These are phyloP conservation scores for Oryza punctata DNA, from an alignment of 176 grass and related monocot genomes.

Conservation along the genomic window DNA sequence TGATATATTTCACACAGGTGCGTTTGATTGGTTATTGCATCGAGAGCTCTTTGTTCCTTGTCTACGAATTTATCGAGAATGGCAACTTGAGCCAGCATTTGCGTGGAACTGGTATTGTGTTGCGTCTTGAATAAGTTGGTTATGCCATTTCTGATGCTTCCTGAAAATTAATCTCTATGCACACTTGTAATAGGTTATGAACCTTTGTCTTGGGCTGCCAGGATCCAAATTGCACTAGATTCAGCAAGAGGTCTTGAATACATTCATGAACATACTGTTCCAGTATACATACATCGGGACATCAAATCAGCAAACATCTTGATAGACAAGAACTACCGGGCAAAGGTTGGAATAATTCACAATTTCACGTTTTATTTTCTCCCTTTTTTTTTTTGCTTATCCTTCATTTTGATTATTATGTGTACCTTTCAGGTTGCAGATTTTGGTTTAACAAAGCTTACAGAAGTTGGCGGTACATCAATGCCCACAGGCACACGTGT, in stretches of 20 bases:
- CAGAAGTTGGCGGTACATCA: slow-evolving; percentile 72
- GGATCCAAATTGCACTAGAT: slow-evolving; percentile 94
- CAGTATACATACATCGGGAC: slow-evolving; percentile 94
- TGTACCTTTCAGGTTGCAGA: slow-evolving; percentile 77
- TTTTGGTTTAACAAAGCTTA: slow-evolving; percentile 93
- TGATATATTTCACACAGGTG: slow-evolving; percentile 53
- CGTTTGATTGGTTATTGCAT: slow-evolving; percentile 93
- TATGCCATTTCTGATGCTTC: slow-evolving; percentile 35
- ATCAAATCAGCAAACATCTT: slow-evolving; percentile 98
- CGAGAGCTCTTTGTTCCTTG: slow-evolving; percentile 83
- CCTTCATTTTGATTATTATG: slow-evolving; percentile 22
- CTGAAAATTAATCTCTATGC: slow-evolving; percentile 34
- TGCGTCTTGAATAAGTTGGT: not conserved
- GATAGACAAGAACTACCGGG: slow-evolving; percentile 88
- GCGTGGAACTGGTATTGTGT: slow-evolving; percentile 65
- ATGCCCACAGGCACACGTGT: slow-evolving; percentile 48
- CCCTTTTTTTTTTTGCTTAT: not conserved
- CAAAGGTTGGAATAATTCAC: slow-evolving; percentile 62
- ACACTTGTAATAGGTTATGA: slow-evolving; percentile 51
- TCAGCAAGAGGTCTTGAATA: slow-evolving; percentile 98
- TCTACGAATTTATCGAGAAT: slow-evolving; percentile 95
- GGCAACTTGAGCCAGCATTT: slow-evolving; percentile 90
- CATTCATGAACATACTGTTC: slow-evolving; percentile 96
- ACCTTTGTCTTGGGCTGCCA: slow-evolving; percentile 73
- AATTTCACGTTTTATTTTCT: not conserved